phyloP scores from a whole-genome alignment of 192 early-diverging fungal genomes.

The Gryganskiella cystojenkinii region DNA sequence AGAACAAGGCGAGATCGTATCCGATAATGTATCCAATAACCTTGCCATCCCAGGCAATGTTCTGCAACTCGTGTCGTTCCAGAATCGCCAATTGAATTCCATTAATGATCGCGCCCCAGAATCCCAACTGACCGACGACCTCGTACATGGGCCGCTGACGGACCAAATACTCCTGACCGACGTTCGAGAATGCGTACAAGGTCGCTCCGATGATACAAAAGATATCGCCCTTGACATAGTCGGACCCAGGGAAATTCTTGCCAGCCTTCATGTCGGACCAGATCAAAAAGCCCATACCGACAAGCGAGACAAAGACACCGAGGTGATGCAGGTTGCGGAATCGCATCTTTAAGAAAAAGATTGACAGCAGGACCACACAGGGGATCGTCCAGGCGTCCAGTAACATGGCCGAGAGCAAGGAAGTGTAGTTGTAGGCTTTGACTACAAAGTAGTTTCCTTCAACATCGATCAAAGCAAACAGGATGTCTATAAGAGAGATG shows the following conservation, averaged over 20 bases:
- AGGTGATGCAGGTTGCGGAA: conserved; percentile 75
- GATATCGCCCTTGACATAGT: conserved; percentile 76
- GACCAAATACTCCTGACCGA: conserved; percentile 77
- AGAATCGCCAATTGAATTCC: conserved; percentile 76
- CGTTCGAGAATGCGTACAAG: conserved; percentile 79
- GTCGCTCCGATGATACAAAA: conserved; percentile 80
- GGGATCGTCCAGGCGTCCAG: conserved; percentile 83
- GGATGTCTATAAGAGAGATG: conserved; percentile 48
- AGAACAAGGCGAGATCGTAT: conserved; percentile 76
- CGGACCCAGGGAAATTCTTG: conserved; percentile 61
- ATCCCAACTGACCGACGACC: conserved; percentile 76
- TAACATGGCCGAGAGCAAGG: conserved; percentile 79
- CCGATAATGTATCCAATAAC: conserved; percentile 70
- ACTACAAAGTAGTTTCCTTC: conserved; percentile 88
- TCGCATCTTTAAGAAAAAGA: conserved; percentile 70
- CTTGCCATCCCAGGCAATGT: conserved; percentile 59
- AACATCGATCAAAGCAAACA: conserved; percentile 77
- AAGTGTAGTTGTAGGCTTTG: conserved; percentile 82
- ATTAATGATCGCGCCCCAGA: conserved; percentile 80
- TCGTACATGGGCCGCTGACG: conserved; percentile 79
- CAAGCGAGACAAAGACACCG: conserved; percentile 74
- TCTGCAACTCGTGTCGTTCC: conserved; percentile 67
- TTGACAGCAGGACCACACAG: conserved; percentile 76
- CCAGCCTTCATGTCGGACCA: conserved; percentile 73
- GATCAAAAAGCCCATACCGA: conserved; percentile 75